These are phyloP conservation scores for Gossypium trilobum DNA, from an alignment of 441 rosid species.

Conservation along the genomic window DNA sequence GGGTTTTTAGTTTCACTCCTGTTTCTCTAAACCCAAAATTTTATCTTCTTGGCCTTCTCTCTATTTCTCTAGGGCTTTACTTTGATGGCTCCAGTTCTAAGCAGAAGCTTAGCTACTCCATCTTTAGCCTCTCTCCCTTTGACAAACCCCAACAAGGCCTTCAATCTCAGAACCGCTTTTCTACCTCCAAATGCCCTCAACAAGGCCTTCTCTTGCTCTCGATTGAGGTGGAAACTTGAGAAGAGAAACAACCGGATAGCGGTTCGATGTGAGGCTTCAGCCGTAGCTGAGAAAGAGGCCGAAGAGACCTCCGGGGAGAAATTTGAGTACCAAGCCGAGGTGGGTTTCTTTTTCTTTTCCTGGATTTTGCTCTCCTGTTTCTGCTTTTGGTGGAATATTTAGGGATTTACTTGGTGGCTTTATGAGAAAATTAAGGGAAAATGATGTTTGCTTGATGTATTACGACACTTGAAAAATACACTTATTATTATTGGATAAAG, in stretches of 20 bases:
- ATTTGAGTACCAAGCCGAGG: conserved; percentile 98
- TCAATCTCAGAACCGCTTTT: conserved; percentile 33
- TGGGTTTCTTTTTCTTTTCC: conserved; percentile 26
- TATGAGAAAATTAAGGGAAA: conserved; percentile 6
- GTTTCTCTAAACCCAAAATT: background rate
- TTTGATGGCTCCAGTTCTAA: conserved; percentile 70
- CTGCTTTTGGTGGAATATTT: background rate
- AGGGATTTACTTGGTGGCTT: background rate
- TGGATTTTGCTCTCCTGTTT: background rate
- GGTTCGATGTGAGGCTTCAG: conserved; percentile 54
- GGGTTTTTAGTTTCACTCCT: conserved; percentile 14
- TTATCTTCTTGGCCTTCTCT: background rate
- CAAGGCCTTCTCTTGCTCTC: conserved; percentile 40
- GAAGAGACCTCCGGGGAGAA: conserved; percentile 74
- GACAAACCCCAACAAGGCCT: conserved; percentile 25
- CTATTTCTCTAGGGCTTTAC: conserved; percentile 6
- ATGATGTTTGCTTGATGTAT: background rate
- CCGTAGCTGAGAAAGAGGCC: conserved; percentile 80
- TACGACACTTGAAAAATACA: background rate
- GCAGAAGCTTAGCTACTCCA: conserved; percentile 50
- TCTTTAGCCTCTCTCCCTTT: conserved; percentile 45
- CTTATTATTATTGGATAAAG: background rate
- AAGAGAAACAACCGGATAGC: conserved; percentile 40
- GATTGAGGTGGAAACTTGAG: conserved; percentile 50
- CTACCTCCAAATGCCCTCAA: conserved; percentile 37